Evolutionary conservation across 352 stramenopile genomes (phyloP), one percentile per base, ranked within the genome.

Genomic region (Globisporangium spinosum): DNA sequence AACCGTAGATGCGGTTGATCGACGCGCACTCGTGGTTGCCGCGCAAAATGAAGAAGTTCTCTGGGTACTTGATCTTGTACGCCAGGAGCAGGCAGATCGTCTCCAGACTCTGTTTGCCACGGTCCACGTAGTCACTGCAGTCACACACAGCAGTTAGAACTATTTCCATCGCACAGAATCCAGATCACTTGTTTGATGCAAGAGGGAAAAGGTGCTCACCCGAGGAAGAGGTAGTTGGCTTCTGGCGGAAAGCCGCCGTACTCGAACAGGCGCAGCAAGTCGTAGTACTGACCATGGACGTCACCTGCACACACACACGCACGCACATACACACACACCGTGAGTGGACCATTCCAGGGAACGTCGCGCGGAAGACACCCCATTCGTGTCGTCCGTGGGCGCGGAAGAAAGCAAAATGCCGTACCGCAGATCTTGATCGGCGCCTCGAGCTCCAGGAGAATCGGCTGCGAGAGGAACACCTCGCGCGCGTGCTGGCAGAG

Each of bases 61-160:
- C 91, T 15, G 97, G 97, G 80, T 99, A 99, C 76, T 98, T 98
- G 79, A 99, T 98, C 79, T 99, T 99, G 89, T 98, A 99, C 17
- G 91, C 90, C 57, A 99, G 91, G 5, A 99, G 82, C 47, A 99
- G 77, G 71, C 94, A 99, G 67, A 99, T 99, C 4, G 96, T 98
- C 83, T 99, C 97, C 40, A 99, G 94, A 65, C 95, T 97, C 65
- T 98, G 92, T 80, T 97, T 98, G 22, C 89, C 96, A 51, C 96
- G 79, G 66, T 98, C 95, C 25, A 98, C 95, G 65, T 98, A 98
- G 77, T 98, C 95, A 27, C 74, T 78, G 34, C 17, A 27, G 8
- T 47, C n/a, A n/a, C n/a, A n/a, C n/a, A n/a, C n/a, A n/a, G n/a
- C n/a, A n/a, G n/a, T n/a, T n/a, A n/a, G n/a, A n/a, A n/a, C n/a